A percentile compares a stretch with the other conserved stretches of the same genome.
Evolutionary conservation across 768 basidiomycete species (phyloP).

Genomic region (Boletus sp.): DNA sequence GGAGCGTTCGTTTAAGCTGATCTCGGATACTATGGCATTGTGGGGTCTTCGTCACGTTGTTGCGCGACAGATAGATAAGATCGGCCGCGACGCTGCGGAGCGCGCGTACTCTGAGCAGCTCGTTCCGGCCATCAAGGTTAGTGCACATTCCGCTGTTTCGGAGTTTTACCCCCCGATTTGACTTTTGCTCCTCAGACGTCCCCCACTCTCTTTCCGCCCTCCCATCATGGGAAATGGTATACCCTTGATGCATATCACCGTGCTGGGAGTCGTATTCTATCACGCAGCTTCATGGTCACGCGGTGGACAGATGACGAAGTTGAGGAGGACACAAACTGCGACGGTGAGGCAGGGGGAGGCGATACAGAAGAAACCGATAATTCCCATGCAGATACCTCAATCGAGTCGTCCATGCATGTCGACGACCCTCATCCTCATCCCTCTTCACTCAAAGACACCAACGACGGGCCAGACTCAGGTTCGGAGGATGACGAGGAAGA

Average conservation of each 20-base stretch:
- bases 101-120: conserved; percentile 64
- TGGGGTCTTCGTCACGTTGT: not conserved
- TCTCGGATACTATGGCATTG: not conserved
- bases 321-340: conserved; percentile 3
- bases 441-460: conserved; percentile 3
- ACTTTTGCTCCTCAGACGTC: conserved; percentile 45
- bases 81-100: conserved; percentile 83
- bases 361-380: conserved; percentile 33
- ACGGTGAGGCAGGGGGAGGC: conserved; percentile 25
- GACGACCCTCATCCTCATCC: conserved; percentile 17
- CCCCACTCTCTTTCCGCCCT: conserved; percentile 65
- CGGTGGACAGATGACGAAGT: conserved; percentile 42
- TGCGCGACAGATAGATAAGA: conserved; percentile 55
- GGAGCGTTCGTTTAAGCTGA: not conserved
- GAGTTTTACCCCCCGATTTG: not conserved
- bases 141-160: conserved; percentile 12
- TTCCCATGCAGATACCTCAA: conserved; percentile 11
- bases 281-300: conserved; percentile 86
- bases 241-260: conserved; percentile 75
- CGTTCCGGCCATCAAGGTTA: conserved; percentile 66
- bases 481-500: conserved; percentile 45
- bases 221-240: conserved; percentile 47
- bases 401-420: conserved; percentile 31
- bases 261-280: conserved; percentile 89
- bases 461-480: conserved; percentile 39